phyloP scores from a whole-genome alignment of 2,329 filamentous ascomycete genomes.

The Hymenoscyphus fructigenus region DNA sequence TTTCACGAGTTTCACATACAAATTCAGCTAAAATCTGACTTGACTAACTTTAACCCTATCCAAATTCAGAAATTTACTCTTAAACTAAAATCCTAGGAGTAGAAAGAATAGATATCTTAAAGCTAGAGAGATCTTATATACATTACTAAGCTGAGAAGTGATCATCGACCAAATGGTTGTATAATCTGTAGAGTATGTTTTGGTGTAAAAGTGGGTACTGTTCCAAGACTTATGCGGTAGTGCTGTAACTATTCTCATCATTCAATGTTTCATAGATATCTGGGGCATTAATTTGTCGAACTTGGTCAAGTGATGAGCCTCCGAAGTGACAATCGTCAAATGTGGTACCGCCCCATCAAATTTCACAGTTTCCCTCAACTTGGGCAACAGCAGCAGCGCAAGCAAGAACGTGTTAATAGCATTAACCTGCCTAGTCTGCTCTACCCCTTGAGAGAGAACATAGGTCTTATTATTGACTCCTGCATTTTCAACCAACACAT shows the following conservation, averaged over 20 bases:
- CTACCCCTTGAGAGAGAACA: slow-evolving; percentile 6
- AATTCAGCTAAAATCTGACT: no score
- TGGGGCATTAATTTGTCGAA: not conserved
- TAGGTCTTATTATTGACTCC: slow-evolving; percentile 7
- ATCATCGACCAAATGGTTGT: no score
- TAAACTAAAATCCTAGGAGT: no score
- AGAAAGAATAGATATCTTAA: no score
- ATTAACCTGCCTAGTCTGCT: slow-evolving; percentile 16
- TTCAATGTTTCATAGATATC: not conserved
- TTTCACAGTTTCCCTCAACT: slow-evolving; percentile 17
- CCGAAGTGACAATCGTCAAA: not conserved
- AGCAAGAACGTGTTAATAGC: slow-evolving; percentile 13
- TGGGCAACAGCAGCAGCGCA: slow-evolving; percentile 13
- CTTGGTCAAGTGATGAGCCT: not conserved
- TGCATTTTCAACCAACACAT: slow-evolving; percentile 20
- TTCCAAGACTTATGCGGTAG: no score
- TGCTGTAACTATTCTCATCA: not conserved
- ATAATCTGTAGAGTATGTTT: no score
- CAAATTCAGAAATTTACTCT: no score
- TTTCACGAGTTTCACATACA: no score
- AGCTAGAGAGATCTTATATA: no score
- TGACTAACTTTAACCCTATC: no score
- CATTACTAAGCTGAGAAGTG: no score
- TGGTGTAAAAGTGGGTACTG: no score
- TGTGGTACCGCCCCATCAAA: slow-evolving; percentile 35